These are phyloP conservation scores for Boletus edulis DNA, from an alignment of 768 basidiomycete species.

Conservation along the genomic window DNA sequence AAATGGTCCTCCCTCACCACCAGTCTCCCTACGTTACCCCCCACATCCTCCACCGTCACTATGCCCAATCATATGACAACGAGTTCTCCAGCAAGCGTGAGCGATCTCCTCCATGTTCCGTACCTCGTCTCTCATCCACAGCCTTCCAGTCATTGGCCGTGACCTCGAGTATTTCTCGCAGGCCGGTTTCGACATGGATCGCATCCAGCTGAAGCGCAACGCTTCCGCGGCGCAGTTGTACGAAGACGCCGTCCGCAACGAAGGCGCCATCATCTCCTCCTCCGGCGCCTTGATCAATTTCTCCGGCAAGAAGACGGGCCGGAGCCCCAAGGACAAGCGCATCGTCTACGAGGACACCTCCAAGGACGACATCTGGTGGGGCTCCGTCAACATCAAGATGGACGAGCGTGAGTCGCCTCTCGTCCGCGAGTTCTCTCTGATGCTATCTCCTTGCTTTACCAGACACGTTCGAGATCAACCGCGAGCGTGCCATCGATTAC, in stretches of 20 bases:
- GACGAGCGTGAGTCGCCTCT: constrained; percentile 72
- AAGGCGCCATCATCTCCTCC: constrained; percentile 96
- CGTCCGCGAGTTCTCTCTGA: neutral
- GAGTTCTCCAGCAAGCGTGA: constrained; percentile 59
- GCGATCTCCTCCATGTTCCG: constrained; percentile 22
- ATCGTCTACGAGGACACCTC: constrained; percentile 97
- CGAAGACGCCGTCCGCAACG: constrained; percentile 97
- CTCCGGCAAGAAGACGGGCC: constrained; percentile 98
- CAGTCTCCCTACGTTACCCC: constrained; percentile 86
- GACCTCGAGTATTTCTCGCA: constrained; percentile 98
- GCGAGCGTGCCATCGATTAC: constrained; percentile 98
- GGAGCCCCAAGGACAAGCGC: constrained; percentile 98
- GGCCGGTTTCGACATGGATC: constrained; percentile 98
- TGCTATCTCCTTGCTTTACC: constrained; percentile 2
- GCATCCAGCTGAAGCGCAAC: constrained; percentile 94
- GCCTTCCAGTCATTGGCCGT: constrained; percentile 73
- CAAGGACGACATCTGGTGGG: constrained; percentile 99
- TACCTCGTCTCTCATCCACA: constrained; percentile 7
- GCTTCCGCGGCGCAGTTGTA: constrained; percentile 88
- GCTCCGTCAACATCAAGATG: constrained; percentile 98
- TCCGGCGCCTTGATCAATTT: constrained; percentile 99
- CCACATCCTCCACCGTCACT: constrained; percentile 85
- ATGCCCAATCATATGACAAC: constrained; percentile 70
- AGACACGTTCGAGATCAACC: constrained; percentile 99
- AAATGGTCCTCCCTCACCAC: constrained; percentile 61